Evolutionary conservation across 139 green algal genomes (phyloP), one percentile per base, ranked within the genome.

Genomic region (Chlamydomonas sphaeroides): DNA sequence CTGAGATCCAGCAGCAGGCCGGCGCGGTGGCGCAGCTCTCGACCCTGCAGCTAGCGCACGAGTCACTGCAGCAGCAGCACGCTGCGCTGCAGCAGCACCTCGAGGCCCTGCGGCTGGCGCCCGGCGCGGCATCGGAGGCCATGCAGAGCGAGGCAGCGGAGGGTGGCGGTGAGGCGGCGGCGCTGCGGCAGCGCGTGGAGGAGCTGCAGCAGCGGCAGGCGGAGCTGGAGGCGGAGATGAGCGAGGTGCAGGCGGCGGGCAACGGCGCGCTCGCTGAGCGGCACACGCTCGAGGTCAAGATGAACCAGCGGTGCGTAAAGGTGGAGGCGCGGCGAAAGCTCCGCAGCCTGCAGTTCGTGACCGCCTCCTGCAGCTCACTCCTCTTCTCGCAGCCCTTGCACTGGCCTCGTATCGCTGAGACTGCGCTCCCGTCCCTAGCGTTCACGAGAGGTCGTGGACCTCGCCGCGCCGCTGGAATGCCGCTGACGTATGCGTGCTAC

Each of bases 201-300:
- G 65, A 80, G 28, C 25, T 80, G 35, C 71, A 83, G 45, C 56
- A 80, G 84, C 49, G 73, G 39, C 78, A 85, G 70, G 51, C 42
- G 14, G 68, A 68, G n/a, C 62, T 85, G 61, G 77, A 88, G 61
- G 70, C 71, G 1, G 69, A 79, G 53, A 67, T 88, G 39, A 63
- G 51, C 4, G 78, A 84, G 33, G 48, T 66, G 67, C 67, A 89
- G 85, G 85, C 85, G 28, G 65, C 65, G 10, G 42, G 36, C 66
- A 89, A 89, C 65, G 62, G 78, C 7, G 65, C 65, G 1, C 2
- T 45, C 0, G 85, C 85, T 2, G 78, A 89, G 41, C 74, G 73
- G 53, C 39, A 71, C 26, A 67, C 68, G 1, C 38, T 79, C 2
- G 78, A 86, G 72, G 65, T 56, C 21, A n/a, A n/a, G n/a, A n/a